Conservation (phyloP, 768 basidiomycete species). For the Hericium rajendrae region DNA sequence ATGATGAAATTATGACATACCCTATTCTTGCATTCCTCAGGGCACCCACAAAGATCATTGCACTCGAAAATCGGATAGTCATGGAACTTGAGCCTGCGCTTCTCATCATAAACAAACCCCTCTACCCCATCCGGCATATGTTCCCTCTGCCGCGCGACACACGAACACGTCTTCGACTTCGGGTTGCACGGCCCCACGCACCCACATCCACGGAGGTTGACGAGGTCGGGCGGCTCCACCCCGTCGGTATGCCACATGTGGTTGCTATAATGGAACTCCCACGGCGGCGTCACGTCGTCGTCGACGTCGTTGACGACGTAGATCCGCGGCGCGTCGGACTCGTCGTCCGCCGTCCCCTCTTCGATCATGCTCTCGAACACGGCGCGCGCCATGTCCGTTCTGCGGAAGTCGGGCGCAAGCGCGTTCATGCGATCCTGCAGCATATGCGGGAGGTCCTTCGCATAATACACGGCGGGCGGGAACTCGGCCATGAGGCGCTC, state of each 20-base stretch:
- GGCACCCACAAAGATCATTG: constrained; percentile 73
- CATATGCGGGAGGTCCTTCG: constrained; percentile 48
- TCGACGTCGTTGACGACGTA: constrained; percentile 61
- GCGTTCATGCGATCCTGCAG: constrained; percentile 61
- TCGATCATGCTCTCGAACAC: constrained; percentile 59
- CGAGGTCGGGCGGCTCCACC: constrained; percentile 56
- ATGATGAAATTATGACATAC: constrained; percentile 25
- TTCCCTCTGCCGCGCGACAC: constrained; percentile 45
- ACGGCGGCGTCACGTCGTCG: constrained; percentile 55
- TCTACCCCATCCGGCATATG: constrained; percentile 28
- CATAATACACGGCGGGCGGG: constrained; percentile 19
- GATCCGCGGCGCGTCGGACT: constrained; percentile 62
- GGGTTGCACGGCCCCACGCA: constrained; percentile 74
- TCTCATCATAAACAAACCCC: constrained; percentile 64
- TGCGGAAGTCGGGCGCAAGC: constrained; percentile 31
- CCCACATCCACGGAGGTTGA: constrained; percentile 53
- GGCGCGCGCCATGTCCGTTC: constrained; percentile 33
- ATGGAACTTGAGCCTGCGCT: constrained; percentile 35
- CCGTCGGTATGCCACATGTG: constrained; percentile 63
- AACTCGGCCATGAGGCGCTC: constrained; percentile 10
- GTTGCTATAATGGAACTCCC: constrained; percentile 87
- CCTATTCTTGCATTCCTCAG: constrained; percentile 72
- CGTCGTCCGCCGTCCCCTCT: constrained; percentile 55
- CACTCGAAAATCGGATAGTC: constrained; percentile 78
- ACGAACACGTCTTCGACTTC: constrained; percentile 61